phyloP scores from a whole-genome alignment of 768 basidiomycete genomes.

The Boletus edulis region DNA sequence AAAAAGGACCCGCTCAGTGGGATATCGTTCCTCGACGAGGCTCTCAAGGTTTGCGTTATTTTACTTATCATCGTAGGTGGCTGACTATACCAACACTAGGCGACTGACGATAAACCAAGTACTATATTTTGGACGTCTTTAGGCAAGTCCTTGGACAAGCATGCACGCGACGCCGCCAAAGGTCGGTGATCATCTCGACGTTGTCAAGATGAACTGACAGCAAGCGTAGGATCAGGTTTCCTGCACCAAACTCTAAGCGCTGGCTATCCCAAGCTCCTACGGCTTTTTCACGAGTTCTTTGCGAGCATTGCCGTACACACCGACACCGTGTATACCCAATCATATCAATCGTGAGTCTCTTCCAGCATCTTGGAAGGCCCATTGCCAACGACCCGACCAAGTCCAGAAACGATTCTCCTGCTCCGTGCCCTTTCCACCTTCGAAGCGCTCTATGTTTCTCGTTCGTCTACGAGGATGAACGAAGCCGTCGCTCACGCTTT shows the following conservation, averaged over 20 bases:
- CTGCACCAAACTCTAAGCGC: conserved; percentile 85
- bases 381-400: conserved; percentile 28
- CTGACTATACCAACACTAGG: conserved; percentile 39
- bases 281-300: conserved; percentile 97
- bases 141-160: conserved; percentile 75
- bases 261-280: conserved; percentile 83
- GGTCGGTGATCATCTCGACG: conserved; percentile 40
- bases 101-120: conserved; percentile 89
- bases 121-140: conserved; percentile 88
- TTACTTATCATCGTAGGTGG: not conserved
- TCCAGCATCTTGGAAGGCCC: not conserved
- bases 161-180: conserved; percentile 77
- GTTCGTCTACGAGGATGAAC: conserved; percentile 78
- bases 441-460: conserved; percentile 85
- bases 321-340: conserved; percentile 84
- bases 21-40: conserved; percentile 83
- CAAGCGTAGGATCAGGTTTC: conserved; percentile 71
- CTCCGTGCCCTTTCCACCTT: conserved; percentile 81
- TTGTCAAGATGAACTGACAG: conserved; percentile 2
- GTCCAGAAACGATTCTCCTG: conserved; percentile 89
- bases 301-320: conserved; percentile 93
- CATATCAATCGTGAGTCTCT: conserved; percentile 71
- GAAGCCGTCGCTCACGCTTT: conserved; percentile 79
- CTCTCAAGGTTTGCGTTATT: conserved; percentile 70
- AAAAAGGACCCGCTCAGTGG: conserved; percentile 84